Conservation (phyloP, 352 stramenopile species). For the Globisporangium rhizosaccharum region DNA sequence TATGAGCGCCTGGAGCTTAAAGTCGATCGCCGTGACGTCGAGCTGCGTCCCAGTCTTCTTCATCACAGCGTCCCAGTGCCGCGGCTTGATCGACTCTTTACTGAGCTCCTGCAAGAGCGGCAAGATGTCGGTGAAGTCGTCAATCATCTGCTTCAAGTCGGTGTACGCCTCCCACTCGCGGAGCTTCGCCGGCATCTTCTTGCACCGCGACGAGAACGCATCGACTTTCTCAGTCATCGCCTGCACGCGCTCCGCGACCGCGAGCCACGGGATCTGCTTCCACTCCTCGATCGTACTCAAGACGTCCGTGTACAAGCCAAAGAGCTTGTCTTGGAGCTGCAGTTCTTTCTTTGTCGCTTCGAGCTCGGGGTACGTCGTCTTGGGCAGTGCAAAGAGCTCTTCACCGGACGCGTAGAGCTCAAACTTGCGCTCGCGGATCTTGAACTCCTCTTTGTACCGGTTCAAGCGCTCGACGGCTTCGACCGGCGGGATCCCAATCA, state of each 20-base stretch:
- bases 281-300: constrained; percentile 96
- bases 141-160: constrained; percentile 95
- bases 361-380: constrained; percentile 95
- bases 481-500: constrained; percentile 95
- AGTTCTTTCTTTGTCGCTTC: constrained; percentile 98
- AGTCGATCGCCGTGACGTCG: constrained; percentile 92
- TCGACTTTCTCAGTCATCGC: constrained; percentile 97
- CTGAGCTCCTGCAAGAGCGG: constrained; percentile 95
- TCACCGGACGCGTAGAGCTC: constrained; percentile 96
- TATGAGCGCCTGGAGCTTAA: constrained; percentile 95
- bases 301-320: constrained; percentile 97
- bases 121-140: constrained; percentile 97
- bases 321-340: constrained; percentile 91
- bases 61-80: constrained; percentile 97
- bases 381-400: constrained; percentile 94
- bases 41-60: constrained; percentile 91
- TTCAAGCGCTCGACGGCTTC: constrained; percentile 96
- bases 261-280: constrained; percentile 95
- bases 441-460: constrained; percentile 97
- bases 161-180: constrained; percentile 97
- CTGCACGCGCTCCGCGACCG: constrained; percentile 92
- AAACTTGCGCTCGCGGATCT: constrained; percentile 97
- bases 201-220: constrained; percentile 92
- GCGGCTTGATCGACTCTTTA: constrained; percentile 94
- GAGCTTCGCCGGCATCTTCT: constrained; percentile 96